Evolutionary conservation across 106 monocot genomes (phyloP).

Genomic region (Hemerocallis citrina): DNA sequence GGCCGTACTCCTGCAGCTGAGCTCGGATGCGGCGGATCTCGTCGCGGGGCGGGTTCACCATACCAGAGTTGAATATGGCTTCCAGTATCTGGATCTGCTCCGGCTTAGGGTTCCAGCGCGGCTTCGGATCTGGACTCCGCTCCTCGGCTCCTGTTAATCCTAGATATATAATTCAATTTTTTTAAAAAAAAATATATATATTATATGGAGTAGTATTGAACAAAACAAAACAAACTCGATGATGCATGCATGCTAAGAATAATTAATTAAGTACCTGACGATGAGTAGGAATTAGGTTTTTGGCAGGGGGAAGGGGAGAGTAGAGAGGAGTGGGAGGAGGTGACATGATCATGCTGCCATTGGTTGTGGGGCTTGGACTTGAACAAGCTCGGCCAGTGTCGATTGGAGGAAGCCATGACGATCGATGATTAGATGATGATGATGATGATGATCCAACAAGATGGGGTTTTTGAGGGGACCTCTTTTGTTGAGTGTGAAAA

Average conservation of each 20-base stretch:
- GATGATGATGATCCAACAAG: conserved; percentile 11
- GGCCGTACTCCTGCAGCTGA: conserved; percentile 91
- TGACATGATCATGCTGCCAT: conserved; percentile 78
- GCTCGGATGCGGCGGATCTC: conserved; percentile 74
- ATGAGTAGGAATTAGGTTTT: conserved; percentile 40
- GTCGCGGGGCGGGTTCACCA: conserved; percentile 94
- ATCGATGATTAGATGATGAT: conserved; percentile 9
- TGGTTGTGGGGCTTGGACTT: conserved; percentile 80
- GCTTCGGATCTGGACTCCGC: conserved; percentile 86
- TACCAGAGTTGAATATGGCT: conserved; percentile 90
- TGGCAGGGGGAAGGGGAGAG: conserved; percentile 37
- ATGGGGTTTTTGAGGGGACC: conserved; percentile 2
- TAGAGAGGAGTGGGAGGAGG: conserved; percentile 44
- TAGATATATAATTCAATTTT: not conserved
- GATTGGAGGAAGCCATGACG: conserved; percentile 96
- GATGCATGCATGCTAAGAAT: no score
- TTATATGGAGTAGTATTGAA: no score
- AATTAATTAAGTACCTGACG: conserved; percentile 34
- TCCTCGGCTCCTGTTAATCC: conserved; percentile 41
- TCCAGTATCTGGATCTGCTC: conserved; percentile 96
- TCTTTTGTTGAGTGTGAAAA: not conserved
- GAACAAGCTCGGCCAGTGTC: conserved; percentile 99
- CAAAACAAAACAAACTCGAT: no score
- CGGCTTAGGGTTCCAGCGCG: conserved; percentile 94
- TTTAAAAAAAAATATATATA: not conserved